These are phyloP conservation scores for Cyanodermella asteris DNA, from an alignment of 2,329 filamentous ascomycete genomes.

Conservation along the genomic window DNA sequence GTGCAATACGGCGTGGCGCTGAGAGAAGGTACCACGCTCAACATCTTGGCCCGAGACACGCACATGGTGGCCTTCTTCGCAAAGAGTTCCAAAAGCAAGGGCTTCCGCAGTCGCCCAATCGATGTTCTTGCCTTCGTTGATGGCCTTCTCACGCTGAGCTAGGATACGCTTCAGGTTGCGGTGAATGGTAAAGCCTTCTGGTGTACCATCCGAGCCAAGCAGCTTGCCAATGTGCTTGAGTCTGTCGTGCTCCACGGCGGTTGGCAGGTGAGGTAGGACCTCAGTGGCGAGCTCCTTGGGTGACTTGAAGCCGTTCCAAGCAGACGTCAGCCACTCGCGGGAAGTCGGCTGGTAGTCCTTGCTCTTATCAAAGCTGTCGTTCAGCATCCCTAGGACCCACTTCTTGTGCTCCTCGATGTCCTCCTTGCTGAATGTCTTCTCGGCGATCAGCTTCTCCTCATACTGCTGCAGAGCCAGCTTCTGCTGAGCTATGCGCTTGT, in stretches of 20 bases:
- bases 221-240: constrained; percentile 64
- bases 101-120: constrained; percentile 97
- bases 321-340: constrained; percentile 95
- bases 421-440: constrained; percentile 89
- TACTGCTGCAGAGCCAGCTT: constrained; percentile 76
- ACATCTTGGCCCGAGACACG: constrained; percentile 97
- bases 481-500: constrained; percentile 84
- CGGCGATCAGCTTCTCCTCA: constrained; percentile 68
- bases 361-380: constrained; percentile 90
- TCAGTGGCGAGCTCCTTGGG: constrained; percentile 93
- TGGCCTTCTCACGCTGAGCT: constrained; percentile 69
- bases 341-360: constrained; percentile 93
- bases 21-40: constrained; percentile 97
- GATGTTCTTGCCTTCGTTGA: constrained; percentile 78
- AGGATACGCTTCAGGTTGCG: constrained; percentile 96
- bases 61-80: constrained; percentile 85
- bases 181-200: constrained; percentile 75
- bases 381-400: constrained; percentile 98
- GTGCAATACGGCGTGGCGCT: constrained; percentile 90
- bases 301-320: constrained; percentile 98
- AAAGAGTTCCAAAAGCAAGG: constrained; percentile 77
- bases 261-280: constrained; percentile 76
- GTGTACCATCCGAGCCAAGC: constrained; percentile 46
- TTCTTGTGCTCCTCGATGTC: constrained; percentile 98
- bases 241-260: constrained; percentile 49